Conservation (phyloP, 768 basidiomycete species). For the Mycena rebaudengoi region DNA sequence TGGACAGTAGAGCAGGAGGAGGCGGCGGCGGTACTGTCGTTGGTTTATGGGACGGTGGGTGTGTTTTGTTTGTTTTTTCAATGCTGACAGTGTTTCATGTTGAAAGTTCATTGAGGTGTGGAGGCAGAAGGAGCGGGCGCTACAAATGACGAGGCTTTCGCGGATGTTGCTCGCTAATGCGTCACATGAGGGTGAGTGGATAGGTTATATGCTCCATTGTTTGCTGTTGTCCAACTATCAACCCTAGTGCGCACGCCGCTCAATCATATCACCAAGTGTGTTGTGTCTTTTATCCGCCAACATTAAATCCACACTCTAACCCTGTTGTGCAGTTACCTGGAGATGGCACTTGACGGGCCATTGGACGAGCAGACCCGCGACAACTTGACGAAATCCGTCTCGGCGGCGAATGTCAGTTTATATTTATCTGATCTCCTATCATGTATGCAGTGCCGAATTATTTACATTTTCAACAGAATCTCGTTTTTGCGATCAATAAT, state of each 20-base stretch:
- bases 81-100: not conserved
- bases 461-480: constrained; percentile 59
- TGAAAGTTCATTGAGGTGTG: constrained; percentile 85
- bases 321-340: constrained; percentile 67
- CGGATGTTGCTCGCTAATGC: constrained; percentile 82
- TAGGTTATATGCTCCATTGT: not conserved
- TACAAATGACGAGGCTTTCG: constrained; percentile 76
- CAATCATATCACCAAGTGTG: constrained; percentile 85
- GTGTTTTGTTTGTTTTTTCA: not conserved
- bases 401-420: constrained; percentile 69
- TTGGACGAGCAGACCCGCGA: constrained; percentile 78
- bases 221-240: not conserved
- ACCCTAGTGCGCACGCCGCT: constrained; percentile 72
- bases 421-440: not conserved
- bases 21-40: constrained; percentile 78
- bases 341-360: constrained; percentile 80
- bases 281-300: not conserved
- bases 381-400: constrained; percentile 75
- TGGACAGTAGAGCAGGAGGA: constrained; percentile 90
- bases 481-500: constrained; percentile 87
- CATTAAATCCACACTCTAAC: not conserved
- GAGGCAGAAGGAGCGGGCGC: constrained; percentile 80
- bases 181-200: constrained; percentile 75
- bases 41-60: constrained; percentile 80
- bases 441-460: not conserved